phyloP scores from a whole-genome alignment of 768 basidiomycete genomes.

The Glaciozyma martinii region DNA sequence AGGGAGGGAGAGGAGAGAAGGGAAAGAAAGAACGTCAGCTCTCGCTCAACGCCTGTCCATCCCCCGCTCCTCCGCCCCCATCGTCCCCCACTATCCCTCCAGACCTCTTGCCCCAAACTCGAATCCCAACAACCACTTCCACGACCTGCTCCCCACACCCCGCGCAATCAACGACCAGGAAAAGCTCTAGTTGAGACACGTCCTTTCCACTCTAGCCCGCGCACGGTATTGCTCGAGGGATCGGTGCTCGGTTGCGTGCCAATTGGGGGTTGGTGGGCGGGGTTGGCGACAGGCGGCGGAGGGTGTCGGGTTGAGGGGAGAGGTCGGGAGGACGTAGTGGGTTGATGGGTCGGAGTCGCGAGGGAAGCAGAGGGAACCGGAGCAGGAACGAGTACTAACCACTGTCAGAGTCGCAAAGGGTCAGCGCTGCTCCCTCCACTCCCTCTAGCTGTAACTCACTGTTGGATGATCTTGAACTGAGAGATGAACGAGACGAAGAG shows the following conservation, averaged over 20 bases:
- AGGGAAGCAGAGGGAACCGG: too few relatives aligned
- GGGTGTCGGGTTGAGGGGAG: too few relatives aligned
- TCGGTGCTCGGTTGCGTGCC: conserved; percentile 2
- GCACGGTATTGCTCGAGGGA: conserved; percentile 6
- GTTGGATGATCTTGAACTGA: too few relatives aligned
- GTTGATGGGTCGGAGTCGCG: too few relatives aligned
- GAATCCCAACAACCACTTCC: neutral
- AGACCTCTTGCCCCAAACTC: neutral
- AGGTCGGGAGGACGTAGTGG: too few relatives aligned
- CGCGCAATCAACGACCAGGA: neutral
- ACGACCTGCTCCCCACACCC: conserved; percentile 3
- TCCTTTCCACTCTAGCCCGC: neutral
- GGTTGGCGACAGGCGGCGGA: too few relatives aligned
- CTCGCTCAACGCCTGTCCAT: neutral
- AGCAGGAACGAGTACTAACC: too few relatives aligned
- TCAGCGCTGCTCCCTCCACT: too few relatives aligned
- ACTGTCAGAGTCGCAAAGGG: too few relatives aligned
- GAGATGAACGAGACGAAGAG: too few relatives aligned
- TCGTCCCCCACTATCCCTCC: neutral
- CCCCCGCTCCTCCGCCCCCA: neutral
- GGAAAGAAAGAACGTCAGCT: neutral
- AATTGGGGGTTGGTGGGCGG: neutral
- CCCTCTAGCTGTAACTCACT: too few relatives aligned
- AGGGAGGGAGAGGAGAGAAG: neutral
- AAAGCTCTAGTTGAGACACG: conserved; percentile 4